Conservation (phyloP, 1,139 yeast species). For the Wickerhamomyces sp. region DNA sequence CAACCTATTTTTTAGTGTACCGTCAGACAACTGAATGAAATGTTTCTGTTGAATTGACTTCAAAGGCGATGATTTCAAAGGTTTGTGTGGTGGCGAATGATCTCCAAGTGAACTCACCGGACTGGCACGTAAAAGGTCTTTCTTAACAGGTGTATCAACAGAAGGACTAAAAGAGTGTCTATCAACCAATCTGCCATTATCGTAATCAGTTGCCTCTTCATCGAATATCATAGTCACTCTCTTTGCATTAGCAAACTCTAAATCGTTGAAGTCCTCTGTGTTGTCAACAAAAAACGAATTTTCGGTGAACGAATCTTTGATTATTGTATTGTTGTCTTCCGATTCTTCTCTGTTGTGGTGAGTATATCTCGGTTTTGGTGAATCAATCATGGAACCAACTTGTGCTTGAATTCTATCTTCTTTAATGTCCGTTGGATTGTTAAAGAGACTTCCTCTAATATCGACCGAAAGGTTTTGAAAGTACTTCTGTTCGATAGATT, state of each 20-base stretch:
- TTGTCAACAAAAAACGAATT: conserved; percentile 21
- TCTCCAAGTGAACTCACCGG: conserved; percentile 2
- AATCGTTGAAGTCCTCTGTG: conserved; percentile 18
- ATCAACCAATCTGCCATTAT: not conserved
- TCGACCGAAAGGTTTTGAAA: conserved; percentile 10
- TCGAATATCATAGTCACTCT: conserved; percentile 25
- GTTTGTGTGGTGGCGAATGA: conserved; percentile 5
- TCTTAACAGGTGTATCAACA: conserved; percentile 5
- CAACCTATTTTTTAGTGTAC: conserved; percentile 6
- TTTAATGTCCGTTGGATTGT: conserved; percentile 16
- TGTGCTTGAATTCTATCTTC: conserved; percentile 6
- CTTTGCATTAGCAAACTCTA: conserved; percentile 17
- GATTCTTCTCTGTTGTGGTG: conserved; percentile 6
- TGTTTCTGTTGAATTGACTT: conserved; percentile 16
- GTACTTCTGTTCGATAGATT: conserved; percentile 8
- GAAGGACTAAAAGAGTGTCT: not conserved
- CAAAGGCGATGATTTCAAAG: conserved; percentile 15
- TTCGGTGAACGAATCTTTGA: conserved; percentile 13
- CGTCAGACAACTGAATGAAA: conserved; percentile 12
- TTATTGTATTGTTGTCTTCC: conserved; percentile 9
- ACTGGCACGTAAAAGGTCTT: not conserved
- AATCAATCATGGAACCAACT: not conserved
- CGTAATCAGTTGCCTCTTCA: conserved; percentile 9
- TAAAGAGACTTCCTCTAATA: conserved; percentile 20
- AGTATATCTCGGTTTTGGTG: conserved; percentile 12